These are phyloP conservation scores for Hanseniaspora uvarum DNA, from an alignment of 1,139 yeast species.

Conservation along the genomic window DNA sequence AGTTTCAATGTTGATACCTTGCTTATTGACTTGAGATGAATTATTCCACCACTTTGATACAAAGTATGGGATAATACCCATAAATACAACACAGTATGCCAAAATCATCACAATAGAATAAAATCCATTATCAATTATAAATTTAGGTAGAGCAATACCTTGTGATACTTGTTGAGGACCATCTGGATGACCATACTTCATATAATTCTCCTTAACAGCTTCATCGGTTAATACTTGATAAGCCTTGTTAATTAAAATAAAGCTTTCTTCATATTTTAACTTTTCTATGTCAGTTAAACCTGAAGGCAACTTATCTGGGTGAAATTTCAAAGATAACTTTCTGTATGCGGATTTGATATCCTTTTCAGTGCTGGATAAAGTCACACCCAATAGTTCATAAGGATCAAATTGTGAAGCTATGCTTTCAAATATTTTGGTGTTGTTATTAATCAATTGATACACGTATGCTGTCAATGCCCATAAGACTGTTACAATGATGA, in stretches of 20 bases:
- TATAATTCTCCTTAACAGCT: slow-evolving; percentile 65
- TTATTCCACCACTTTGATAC: slow-evolving; percentile 88
- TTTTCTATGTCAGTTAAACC: slow-evolving; percentile 51
- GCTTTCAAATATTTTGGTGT: slow-evolving; percentile 32
- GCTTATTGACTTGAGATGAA: slow-evolving; percentile 69
- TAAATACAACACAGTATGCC: slow-evolving; percentile 61
- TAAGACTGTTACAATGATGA: slow-evolving; percentile 46
- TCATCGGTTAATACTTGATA: slow-evolving; percentile 93
- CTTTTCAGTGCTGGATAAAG: slow-evolving; percentile 58
- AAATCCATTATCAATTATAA: slow-evolving; percentile 66
- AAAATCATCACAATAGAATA: slow-evolving; percentile 57
- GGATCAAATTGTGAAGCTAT: slow-evolving; percentile 60
- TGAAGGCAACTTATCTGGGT: slow-evolving; percentile 81
- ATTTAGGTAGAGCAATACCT: slow-evolving; percentile 92
- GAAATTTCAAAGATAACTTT: slow-evolving; percentile 74
- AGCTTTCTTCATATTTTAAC: slow-evolving; percentile 57
- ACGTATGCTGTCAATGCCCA: slow-evolving; percentile 50
- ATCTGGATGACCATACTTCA: slow-evolving; percentile 92
- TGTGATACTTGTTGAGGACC: slow-evolving; percentile 93
- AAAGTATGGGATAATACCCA: slow-evolving; percentile 62
- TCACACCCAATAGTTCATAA: slow-evolving; percentile 69
- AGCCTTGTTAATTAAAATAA: slow-evolving; percentile 79
- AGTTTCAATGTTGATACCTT: slow-evolving; percentile 72
- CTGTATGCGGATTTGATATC: slow-evolving; percentile 76
- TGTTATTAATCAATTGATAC: slow-evolving; percentile 32